A percentile compares a stretch with the other conserved stretches of the same genome.
Conservation (phyloP, 1,284 basidiomycete genomes). For the Volvariella surrecta region DNA sequence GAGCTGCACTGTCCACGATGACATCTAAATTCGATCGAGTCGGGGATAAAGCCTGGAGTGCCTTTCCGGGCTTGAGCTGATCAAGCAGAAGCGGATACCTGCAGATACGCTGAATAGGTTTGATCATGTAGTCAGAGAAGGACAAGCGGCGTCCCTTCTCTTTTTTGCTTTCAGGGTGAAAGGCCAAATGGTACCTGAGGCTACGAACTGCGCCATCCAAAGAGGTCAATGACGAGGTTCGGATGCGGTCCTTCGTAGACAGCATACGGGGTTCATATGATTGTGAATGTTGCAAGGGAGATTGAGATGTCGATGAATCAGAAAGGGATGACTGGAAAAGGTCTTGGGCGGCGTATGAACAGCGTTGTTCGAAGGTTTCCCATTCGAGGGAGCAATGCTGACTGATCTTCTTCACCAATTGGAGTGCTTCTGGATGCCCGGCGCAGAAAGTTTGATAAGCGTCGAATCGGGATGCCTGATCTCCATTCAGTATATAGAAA, state of each 20-base stretch:
- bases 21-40: constrained; percentile 28
- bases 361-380: constrained; percentile 76
- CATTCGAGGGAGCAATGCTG: constrained; percentile 61
- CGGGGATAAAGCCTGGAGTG: constrained; percentile 12
- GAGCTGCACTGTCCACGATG: constrained; percentile 43
- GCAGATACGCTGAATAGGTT: constrained; percentile 85
- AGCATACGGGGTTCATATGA: constrained; percentile 1
- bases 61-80: constrained; percentile 47
- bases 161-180: constrained; percentile 18
- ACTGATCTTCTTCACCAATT: constrained; percentile 59
- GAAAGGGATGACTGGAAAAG: background rate
- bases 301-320: constrained; percentile 10
- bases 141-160: constrained; percentile 39
- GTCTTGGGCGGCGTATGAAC: constrained; percentile 38
- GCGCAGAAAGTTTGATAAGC: constrained; percentile 82
- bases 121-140: constrained; percentile 81
- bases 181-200: constrained; percentile 17
- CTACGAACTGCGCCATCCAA: constrained; percentile 19
- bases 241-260: constrained; percentile 4
- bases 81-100: constrained; percentile 86
- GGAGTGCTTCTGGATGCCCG: constrained; percentile 72
- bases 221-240: constrained; percentile 14
- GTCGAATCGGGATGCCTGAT: constrained; percentile 65
- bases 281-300: background rate
- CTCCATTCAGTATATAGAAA: constrained; percentile 6